Percentiles rank a stretch among this genome's conserved stretches.
Conservation (phyloP, 139 green algal species). For the Chlamydomonas sp. region DNA sequence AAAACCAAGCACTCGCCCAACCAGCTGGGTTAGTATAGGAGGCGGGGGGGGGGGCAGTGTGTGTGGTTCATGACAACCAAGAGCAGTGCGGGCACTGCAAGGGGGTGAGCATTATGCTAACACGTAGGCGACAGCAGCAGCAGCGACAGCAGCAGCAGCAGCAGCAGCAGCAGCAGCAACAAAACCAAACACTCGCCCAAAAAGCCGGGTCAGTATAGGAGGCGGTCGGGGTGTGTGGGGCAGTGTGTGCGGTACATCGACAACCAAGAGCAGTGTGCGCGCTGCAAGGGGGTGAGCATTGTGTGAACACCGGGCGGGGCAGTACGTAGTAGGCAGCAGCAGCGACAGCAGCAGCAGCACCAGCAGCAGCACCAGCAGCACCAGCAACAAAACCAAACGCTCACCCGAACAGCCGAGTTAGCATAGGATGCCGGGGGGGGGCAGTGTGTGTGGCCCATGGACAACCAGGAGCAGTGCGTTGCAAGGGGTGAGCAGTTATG, state of each 20-base stretch:
- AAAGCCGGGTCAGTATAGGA: not conserved
- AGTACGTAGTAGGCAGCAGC: not conserved
- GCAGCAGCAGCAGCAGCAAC: constrained; percentile 11
- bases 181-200: too few species aligned
- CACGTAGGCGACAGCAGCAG: not conserved
- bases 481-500: not conserved
- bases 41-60: too few species aligned
- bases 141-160: not conserved
- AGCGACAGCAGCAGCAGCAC: not conserved
- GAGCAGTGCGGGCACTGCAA: too few species aligned
- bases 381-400: constrained; percentile 2
- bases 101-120: too few species aligned
- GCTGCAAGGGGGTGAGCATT: not conserved
- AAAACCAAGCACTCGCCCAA: not conserved
- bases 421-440: not conserved
- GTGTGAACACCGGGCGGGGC: not conserved
- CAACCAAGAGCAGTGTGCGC: not conserved
- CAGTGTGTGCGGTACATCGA: not conserved
- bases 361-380: constrained; percentile 14
- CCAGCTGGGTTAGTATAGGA: not conserved
- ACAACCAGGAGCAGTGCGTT: not conserved
- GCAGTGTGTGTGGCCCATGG: not conserved
- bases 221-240: not conserved
- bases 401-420: not conserved
- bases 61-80: too few species aligned